These are phyloP conservation scores for Trichoderma lentiforme DNA, from an alignment of 2,329 filamentous ascomycete genomes.

Conservation along the genomic window DNA sequence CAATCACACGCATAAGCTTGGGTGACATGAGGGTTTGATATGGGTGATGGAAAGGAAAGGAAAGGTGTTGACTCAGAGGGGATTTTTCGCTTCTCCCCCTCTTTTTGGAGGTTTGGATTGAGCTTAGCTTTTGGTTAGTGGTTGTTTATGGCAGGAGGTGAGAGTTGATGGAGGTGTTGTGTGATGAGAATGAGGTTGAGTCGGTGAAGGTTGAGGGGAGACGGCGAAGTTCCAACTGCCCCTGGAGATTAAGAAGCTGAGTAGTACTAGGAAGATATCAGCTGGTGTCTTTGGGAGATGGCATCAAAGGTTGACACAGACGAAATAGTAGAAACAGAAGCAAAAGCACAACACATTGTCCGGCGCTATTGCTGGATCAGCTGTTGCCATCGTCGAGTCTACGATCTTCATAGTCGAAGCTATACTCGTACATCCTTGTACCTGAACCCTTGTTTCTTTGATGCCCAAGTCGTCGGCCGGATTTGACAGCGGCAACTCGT, in stretches of 20 bases:
- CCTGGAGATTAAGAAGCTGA: not conserved
- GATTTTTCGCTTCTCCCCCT: too few species aligned
- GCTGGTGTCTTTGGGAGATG: not conserved
- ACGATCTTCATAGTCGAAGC: not conserved
- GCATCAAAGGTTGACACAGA: not conserved
- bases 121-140: not conserved
- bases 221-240: not conserved
- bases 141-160: not conserved
- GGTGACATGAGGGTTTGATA: not conserved
- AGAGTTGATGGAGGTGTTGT: not conserved
- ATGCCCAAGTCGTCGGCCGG: not conserved
- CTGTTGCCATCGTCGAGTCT: not conserved
- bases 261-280: not conserved
- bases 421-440: not conserved
- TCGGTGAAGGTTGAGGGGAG: not conserved
- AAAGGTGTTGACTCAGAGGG: not conserved
- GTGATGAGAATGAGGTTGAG: not conserved
- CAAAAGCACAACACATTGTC: not conserved
- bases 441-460: not conserved
- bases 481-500: not conserved
- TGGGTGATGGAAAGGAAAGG: not conserved
- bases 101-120: too few species aligned
- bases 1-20: slow-evolving; percentile 21
- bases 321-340: not conserved
- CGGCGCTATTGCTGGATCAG: not conserved